A percentile compares a stretch with the other conserved stretches of the same genome.
Conservation (phyloP, 202 grass and related monocot genomes). For the Schoenoplectus triqueter region DNA sequence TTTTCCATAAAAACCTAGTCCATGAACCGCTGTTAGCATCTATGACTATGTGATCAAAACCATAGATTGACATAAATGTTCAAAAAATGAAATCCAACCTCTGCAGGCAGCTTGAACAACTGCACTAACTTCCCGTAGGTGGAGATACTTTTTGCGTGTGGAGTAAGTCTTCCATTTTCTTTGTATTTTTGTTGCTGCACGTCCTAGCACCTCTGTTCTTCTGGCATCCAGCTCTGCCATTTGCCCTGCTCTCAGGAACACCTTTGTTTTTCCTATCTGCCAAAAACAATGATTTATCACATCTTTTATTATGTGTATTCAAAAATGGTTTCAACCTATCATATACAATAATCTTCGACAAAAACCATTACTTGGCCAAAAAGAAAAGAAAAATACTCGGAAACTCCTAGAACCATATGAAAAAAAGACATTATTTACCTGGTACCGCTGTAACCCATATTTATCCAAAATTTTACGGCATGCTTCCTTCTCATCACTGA, state of each 20-base stretch:
- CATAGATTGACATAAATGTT: background rate
- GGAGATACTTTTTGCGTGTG: conserved; percentile 75
- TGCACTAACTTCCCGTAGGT: conserved; percentile 55
- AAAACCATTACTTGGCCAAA: conserved; percentile 38
- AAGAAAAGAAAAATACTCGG: background rate
- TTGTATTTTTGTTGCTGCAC: conserved; percentile 76
- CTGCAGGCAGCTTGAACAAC: conserved; percentile 71
- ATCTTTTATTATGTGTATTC: background rate
- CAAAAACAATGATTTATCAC: conserved; percentile 25
- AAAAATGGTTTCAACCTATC: conserved; percentile 38
- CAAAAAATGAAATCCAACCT: conserved; percentile 54
- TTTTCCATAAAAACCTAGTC: background rate
- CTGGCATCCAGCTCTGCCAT: conserved; percentile 98
- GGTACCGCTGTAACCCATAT: conserved; percentile 80
- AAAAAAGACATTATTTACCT: conserved; percentile 46
- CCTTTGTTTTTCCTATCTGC: conserved; percentile 94
- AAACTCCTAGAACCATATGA: conserved; percentile 19
- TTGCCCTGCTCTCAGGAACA: conserved; percentile 96
- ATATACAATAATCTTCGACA: conserved; percentile 30
- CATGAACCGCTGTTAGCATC: background rate
- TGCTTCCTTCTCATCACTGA: conserved; percentile 78
- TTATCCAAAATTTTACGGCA: conserved; percentile 95
- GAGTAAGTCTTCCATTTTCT: conserved; percentile 79
- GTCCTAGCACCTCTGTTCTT: conserved; percentile 85
- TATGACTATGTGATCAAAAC: background rate